Percentiles rank a stretch among this genome's conserved stretches.
These are phyloP conservation scores for Torulaspora indica DNA, from an alignment of 805 yeast genomes.

Conservation along the genomic window DNA sequence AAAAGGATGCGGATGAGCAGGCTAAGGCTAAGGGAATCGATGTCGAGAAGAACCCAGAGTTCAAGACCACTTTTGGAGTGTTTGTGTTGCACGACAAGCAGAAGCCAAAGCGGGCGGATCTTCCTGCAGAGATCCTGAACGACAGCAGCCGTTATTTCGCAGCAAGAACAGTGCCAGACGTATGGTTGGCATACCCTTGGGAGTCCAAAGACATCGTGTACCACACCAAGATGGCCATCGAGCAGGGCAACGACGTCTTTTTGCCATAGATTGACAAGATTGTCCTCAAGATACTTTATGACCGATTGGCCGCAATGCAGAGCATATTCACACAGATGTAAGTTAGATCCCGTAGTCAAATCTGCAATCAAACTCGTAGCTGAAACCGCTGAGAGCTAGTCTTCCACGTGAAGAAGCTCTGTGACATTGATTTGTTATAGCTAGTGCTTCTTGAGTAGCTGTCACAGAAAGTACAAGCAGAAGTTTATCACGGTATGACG, in stretches of 20 bases:
- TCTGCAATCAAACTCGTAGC: background rate
- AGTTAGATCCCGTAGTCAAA: constrained; percentile 1
- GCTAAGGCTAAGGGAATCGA: constrained; percentile 49
- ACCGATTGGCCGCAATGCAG: background rate
- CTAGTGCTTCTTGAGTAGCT: background rate
- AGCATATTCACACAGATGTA: constrained; percentile 3
- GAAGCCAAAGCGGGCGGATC: constrained; percentile 66
- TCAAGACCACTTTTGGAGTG: constrained; percentile 61
- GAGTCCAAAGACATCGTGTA: constrained; percentile 69
- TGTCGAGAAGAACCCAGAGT: constrained; percentile 39
- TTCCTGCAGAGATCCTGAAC: constrained; percentile 59
- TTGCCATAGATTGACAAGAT: constrained; percentile 16
- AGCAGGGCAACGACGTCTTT: constrained; percentile 65
- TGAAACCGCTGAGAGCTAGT: background rate
- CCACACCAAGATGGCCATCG: constrained; percentile 66
- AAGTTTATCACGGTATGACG: constrained; percentile 16
- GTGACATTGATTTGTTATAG: no score
- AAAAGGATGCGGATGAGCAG: constrained; percentile 64
- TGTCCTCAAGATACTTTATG: no score
- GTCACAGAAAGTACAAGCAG: background rate
- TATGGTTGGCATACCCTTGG: constrained; percentile 88
- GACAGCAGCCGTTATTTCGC: constrained; percentile 60
- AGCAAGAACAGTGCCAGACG: constrained; percentile 70
- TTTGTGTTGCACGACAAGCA: constrained; percentile 74
- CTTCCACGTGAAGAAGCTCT: background rate